Evolutionary conservation across 768 basidiomycete species (phyloP), one percentile per base, ranked within the genome.

Genomic region (Suillus alpinus): DNA sequence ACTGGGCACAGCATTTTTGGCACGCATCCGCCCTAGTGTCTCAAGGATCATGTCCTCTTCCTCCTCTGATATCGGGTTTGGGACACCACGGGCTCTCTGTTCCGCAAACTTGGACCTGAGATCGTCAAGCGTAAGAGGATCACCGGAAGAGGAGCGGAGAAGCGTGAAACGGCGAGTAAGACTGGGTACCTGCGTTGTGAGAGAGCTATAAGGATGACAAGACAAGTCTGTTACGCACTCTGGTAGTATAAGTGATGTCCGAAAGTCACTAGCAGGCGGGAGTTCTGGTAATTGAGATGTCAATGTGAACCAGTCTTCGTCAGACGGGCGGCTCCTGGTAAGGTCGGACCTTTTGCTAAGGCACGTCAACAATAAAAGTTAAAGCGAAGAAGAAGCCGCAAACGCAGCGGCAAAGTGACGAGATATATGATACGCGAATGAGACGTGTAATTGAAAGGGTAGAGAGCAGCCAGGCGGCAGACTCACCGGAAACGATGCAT

Each of bases 41-140:
- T 89, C 86, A 62, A 94, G 75, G 62, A 94, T 80, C 86, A 94
- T 91, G 59, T 88, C 88, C 76, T 92, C 89, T 71, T 94, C 92
- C 68, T 87, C 89, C 74, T 92, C 89, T 57, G 88, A 82, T 55
- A 94, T 84, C 59, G 86, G 86, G 66, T 87, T 82, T 61, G 80
- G 78, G 16, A 80, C 82, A 7, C 92, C 91, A 64, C 83, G 80
- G 50, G 85, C 85, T 63, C 92, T 79, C 72, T 93, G 92, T 64
- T 90, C 83, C 34, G 91, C 91, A 65, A 94, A 81, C 62, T 84
- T 85, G 59, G 75, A 76, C 64, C 82, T 81, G 43, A 94, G 78
- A 65, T 85, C 80, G 71, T 90, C 85, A 39, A 92, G 71, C 31
- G 83, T 80, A 39, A 89, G 75, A 56, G 87, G 85, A 60, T 86